These are phyloP conservation scores for Periconia macrospinosa DNA, from an alignment of 2,329 filamentous ascomycete species.

Conservation along the genomic window DNA sequence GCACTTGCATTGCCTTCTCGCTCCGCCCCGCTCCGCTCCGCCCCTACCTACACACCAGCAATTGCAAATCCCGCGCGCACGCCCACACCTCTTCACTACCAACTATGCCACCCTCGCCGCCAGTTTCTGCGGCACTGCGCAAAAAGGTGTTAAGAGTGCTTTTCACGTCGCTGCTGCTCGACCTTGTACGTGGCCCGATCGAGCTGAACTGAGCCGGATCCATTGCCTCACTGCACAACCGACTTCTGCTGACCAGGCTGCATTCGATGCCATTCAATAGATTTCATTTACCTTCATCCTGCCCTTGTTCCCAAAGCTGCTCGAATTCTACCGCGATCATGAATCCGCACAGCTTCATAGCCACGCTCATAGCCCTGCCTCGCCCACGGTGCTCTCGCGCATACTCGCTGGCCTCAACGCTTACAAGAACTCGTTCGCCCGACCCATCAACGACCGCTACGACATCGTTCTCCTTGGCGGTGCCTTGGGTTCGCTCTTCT, in stretches of 20 bases:
- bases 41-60: not conserved
- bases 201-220: constrained; percentile 5
- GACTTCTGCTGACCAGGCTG: constrained; percentile 1
- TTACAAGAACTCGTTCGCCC: constrained; percentile 91
- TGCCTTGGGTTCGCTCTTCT: constrained; percentile 91
- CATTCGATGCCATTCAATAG: constrained; percentile 50
- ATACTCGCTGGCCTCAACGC: constrained; percentile 83
- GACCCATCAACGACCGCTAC: constrained; percentile 92
- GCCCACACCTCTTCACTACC: not conserved
- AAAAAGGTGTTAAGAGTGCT: constrained; percentile 86
- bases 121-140: constrained; percentile 55
- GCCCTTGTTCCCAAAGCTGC: constrained; percentile 89
- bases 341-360: constrained; percentile 61
- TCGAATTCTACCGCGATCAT: constrained; percentile 91
- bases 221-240: not conserved
- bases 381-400: constrained; percentile 71
- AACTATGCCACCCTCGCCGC: constrained; percentile 21
- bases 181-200: constrained; percentile 67
- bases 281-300: constrained; percentile 99
- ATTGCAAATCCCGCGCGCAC: not conserved
- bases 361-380: constrained; percentile 40
- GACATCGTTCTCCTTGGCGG: constrained; percentile 95
- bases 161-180: constrained; percentile 84
- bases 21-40: too few relatives aligned
- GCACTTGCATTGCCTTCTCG: too few relatives aligned